Percentiles rank a stretch among this genome's conserved stretches.
phyloP scores from a whole-genome alignment of 2,329 filamentous ascomycete species.

The Penicillium sp. region DNA sequence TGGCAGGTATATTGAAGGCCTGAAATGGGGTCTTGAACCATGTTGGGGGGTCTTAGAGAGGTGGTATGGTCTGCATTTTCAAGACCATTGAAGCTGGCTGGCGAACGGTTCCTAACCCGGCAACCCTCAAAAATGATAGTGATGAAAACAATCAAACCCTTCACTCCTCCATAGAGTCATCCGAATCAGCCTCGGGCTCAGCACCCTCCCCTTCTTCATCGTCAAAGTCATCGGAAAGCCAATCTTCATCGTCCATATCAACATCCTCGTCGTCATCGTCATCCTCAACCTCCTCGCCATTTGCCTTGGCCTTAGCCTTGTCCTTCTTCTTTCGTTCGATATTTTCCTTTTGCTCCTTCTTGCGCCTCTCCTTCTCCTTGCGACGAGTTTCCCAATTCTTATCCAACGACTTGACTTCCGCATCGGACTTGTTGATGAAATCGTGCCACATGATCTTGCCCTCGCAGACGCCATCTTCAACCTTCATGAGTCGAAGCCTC shows the following conservation, averaged over 20 bases:
- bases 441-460: slow-evolving; percentile 98
- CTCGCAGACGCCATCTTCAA: slow-evolving; percentile 88
- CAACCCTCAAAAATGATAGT: not conserved
- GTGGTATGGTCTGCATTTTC: not conserved
- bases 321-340: slow-evolving; percentile 81
- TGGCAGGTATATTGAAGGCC: not conserved
- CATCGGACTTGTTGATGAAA: slow-evolving; percentile 81
- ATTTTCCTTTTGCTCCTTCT: slow-evolving; percentile 84
- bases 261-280: slow-evolving; percentile 58
- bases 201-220: slow-evolving; percentile 49
- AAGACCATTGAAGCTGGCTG: not conserved
- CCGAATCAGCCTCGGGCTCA: slow-evolving; percentile 47
- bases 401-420: slow-evolving; percentile 78
- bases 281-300: slow-evolving; percentile 47
- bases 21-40: not conserved
- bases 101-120: not conserved
- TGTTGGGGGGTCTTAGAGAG: not conserved
- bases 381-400: slow-evolving; percentile 81
- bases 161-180: slow-evolving; percentile 50
- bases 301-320: slow-evolving; percentile 53
- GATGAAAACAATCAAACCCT: slow-evolving; percentile 4
- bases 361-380: slow-evolving; percentile 84
- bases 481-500: slow-evolving; percentile 87
- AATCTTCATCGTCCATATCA: slow-evolving; percentile 58
- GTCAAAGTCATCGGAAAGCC: slow-evolving; percentile 57